phyloP scores from a whole-genome alignment of 768 basidiomycete species.

The Lepiota brunneoincarnata region DNA sequence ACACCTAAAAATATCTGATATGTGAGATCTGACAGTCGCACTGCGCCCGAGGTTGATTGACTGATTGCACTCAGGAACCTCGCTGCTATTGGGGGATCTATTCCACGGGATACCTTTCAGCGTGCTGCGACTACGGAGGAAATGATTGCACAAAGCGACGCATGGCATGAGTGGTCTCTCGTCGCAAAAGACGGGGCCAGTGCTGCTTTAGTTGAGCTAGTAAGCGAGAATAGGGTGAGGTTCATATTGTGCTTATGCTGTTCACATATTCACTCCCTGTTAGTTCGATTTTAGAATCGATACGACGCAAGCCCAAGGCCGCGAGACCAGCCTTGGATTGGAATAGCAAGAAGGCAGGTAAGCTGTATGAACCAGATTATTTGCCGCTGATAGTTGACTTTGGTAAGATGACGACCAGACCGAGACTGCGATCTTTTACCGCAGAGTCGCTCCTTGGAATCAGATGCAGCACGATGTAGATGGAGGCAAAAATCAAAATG shows the following conservation, averaged over 20 bases:
- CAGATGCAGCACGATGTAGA: constrained; percentile 2
- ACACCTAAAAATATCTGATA: constrained; percentile 73
- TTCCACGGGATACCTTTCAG: constrained; percentile 63
- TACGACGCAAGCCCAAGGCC: constrained; percentile 51
- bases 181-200: constrained; percentile 79
- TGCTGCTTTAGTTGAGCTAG: constrained; percentile 72
- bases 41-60: background rate
- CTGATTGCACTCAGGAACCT: constrained; percentile 48
- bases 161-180: constrained; percentile 78
- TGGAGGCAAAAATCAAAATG: background rate
- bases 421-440: constrained; percentile 59
- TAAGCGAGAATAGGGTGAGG: constrained; percentile 74
- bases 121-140: constrained; percentile 65
- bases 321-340: constrained; percentile 64
- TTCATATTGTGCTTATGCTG: background rate
- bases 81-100: constrained; percentile 60
- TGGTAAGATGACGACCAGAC: constrained; percentile 75
- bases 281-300: constrained; percentile 78
- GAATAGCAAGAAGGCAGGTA: constrained; percentile 90
- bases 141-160: constrained; percentile 43
- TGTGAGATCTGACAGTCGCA: constrained; percentile 29
- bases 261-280: background rate
- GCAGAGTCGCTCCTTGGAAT: constrained; percentile 16
- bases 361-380: constrained; percentile 13
- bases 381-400: background rate